phyloP scores from a whole-genome alignment of 176 grass and related monocot genomes.

The Chrysopogon serrulatus region DNA sequence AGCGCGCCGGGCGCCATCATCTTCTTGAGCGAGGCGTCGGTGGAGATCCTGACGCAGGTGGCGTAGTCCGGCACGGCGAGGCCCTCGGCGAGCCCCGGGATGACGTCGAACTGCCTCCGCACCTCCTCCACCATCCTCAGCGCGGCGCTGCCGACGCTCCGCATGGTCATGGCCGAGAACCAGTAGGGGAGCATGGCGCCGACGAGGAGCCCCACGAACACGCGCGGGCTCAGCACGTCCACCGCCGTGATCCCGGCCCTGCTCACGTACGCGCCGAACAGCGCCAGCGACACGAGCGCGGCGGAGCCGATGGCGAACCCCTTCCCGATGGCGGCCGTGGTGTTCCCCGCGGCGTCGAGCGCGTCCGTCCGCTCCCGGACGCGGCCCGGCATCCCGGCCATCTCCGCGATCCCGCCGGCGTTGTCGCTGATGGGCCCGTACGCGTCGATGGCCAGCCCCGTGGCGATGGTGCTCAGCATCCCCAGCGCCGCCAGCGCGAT shows the following conservation, averaged over 20 bases:
- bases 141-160: conserved; percentile 77
- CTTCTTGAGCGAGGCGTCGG: conserved; percentile 66
- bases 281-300: conserved; percentile 69
- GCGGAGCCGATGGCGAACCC: conserved; percentile 91
- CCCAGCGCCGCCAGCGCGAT: conserved; percentile 67
- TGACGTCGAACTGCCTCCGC: conserved; percentile 55
- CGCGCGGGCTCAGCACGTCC: conserved; percentile 50
- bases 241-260: conserved; percentile 45
- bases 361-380: conserved; percentile 54
- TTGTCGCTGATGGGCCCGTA: conserved; percentile 84
- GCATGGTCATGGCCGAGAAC: conserved; percentile 91
- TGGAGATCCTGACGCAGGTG: conserved; percentile 87
- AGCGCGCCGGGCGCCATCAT: conserved; percentile 81
- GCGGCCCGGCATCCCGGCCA: conserved; percentile 50
- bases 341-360: conserved; percentile 84
- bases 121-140: conserved; percentile 87
- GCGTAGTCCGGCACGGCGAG: conserved; percentile 60
- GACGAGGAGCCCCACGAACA: conserved; percentile 68
- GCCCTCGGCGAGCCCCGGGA: conserved; percentile 74
- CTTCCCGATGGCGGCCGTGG: conserved; percentile 80
- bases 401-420: conserved; percentile 87
- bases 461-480: conserved; percentile 86
- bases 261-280: conserved; percentile 86
- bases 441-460: conserved; percentile 64
- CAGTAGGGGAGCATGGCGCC: conserved; percentile 89